A percentile compares a stretch with the other conserved stretches of the same genome.
These are phyloP conservation scores for Sarocladiaceae sp. DNA, from an alignment of 2,329 filamentous ascomycete species.

Conservation along the genomic window DNA sequence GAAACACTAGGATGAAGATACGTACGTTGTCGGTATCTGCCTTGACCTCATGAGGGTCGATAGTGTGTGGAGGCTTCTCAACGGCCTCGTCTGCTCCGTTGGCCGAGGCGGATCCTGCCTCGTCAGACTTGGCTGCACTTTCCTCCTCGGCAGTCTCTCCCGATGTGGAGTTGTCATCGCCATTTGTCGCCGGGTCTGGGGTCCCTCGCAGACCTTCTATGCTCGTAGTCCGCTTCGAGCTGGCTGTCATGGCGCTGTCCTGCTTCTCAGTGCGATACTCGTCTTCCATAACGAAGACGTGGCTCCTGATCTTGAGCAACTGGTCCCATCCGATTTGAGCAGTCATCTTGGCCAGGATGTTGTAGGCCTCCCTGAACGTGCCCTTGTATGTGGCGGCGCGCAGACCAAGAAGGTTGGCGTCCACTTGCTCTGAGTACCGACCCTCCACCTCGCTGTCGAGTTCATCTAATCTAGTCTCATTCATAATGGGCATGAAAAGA, in stretches of 20 bases:
- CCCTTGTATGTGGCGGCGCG: slow-evolving; percentile 88
- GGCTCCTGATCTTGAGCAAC: slow-evolving; percentile 86
- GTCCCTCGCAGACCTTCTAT: slow-evolving; percentile 70
- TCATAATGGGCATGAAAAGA: slow-evolving; percentile 77
- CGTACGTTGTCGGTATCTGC: slow-evolving; percentile 65
- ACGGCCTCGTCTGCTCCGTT: slow-evolving; percentile 40
- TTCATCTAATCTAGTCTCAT: slow-evolving; percentile 87
- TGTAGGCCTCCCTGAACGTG: slow-evolving; percentile 92
- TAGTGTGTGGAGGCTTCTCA: slow-evolving; percentile 74
- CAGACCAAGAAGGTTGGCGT: slow-evolving; percentile 77
- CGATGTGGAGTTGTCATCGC: slow-evolving; percentile 31
- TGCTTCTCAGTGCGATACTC: slow-evolving; percentile 90
- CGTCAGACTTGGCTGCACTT: slow-evolving; percentile 18
- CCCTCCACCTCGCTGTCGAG: slow-evolving; percentile 88
- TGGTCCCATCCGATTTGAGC: slow-evolving; percentile 98
- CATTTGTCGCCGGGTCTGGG: slow-evolving; percentile 52
- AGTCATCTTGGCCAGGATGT: slow-evolving; percentile 89
- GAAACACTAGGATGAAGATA: slow-evolving; percentile 17
- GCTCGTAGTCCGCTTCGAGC: slow-evolving; percentile 65
- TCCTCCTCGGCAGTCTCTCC: slow-evolving; percentile 27
- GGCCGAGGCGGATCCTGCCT: slow-evolving; percentile 21
- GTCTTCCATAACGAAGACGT: slow-evolving; percentile 99
- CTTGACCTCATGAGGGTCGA: slow-evolving; percentile 71
- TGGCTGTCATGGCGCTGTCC: slow-evolving; percentile 41
- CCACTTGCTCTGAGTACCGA: slow-evolving; percentile 76